Conservation (phyloP, 1,284 basidiomycete species). For the Ceratobasidium sp. region DNA sequence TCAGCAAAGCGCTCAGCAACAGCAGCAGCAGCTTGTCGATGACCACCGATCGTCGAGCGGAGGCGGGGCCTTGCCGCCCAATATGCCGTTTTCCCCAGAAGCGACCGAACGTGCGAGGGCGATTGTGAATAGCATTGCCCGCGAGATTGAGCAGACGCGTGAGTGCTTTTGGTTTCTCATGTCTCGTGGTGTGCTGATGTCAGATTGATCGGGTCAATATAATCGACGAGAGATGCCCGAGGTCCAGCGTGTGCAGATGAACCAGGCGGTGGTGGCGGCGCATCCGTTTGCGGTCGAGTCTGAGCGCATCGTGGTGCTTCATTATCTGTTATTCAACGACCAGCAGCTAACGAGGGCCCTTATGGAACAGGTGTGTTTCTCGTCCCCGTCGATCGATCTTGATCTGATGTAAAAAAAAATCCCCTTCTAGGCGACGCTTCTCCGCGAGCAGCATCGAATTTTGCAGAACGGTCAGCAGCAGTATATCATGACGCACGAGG, state of each 20-base stretch:
- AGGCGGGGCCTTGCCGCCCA: conserved; percentile 11
- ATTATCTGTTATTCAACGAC: conserved; percentile 28
- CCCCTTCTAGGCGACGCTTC: conserved; percentile 16
- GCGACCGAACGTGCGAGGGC: conserved; percentile 19
- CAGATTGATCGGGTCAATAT: conserved; percentile 12
- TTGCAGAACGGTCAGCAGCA: conserved; percentile 25
- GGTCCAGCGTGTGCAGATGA: conserved; percentile 26
- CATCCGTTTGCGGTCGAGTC: conserved; percentile 16
- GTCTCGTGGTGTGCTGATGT: background rate
- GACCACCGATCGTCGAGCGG: conserved; percentile 14
- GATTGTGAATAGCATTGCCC: conserved; percentile 11
- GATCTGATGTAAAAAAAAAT: conserved; percentile 15
- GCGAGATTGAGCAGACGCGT: conserved; percentile 30
- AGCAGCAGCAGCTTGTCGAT: conserved; percentile 1
- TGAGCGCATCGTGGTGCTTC: conserved; percentile 19
- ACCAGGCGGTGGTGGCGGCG: conserved; percentile 7
- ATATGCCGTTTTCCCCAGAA: conserved; percentile 12
- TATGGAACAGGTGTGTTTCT: conserved; percentile 18
- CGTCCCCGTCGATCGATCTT: background rate
- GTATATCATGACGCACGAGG: conserved; percentile 19
- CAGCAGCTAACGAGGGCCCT: conserved; percentile 3
- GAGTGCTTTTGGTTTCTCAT: background rate
- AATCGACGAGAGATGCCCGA: conserved; percentile 16
- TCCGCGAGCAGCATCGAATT: conserved; percentile 31
- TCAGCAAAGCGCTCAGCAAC: no score